Evolutionary conservation across 2,329 filamentous ascomycete species (phyloP).

Genomic region (Eurotiales sp.): DNA sequence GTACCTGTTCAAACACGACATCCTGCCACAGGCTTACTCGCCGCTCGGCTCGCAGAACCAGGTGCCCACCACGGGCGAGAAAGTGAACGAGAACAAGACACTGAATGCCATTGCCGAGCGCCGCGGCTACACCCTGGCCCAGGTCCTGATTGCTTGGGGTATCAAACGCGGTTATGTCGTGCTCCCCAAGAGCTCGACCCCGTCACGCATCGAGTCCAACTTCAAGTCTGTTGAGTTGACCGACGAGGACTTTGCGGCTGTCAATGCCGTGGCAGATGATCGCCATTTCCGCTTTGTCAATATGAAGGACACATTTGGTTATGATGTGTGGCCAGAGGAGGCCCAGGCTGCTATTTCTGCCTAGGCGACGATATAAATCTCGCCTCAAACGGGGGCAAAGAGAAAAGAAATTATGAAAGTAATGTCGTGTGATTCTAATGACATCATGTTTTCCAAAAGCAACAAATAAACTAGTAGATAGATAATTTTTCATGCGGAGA

Average conservation of each 20-base stretch:
- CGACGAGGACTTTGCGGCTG: slow-evolving; percentile 55
- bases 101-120: slow-evolving; percentile 58
- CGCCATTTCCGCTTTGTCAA: slow-evolving; percentile 71
- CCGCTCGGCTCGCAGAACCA: slow-evolving; percentile 63
- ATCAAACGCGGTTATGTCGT: slow-evolving; percentile 63
- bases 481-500: too few relatives aligned
- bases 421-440: too few relatives aligned
- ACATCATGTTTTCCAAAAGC: too few relatives aligned
- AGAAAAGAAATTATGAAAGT: too few relatives aligned
- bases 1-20: slow-evolving; percentile 40
- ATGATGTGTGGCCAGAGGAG: slow-evolving; percentile 66
- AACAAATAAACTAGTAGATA: too few relatives aligned
- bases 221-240: slow-evolving; percentile 59
- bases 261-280: slow-evolving; percentile 62
- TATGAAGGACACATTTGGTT: slow-evolving; percentile 78
- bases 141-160: slow-evolving; percentile 64
- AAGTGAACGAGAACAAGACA: slow-evolving; percentile 56
- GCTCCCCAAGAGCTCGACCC: slow-evolving; percentile 67
- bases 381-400: background rate
- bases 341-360: slow-evolving; percentile 15
- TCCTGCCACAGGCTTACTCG: slow-evolving; percentile 42
- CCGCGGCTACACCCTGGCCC: slow-evolving; percentile 56
- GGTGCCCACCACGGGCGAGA: slow-evolving; percentile 65
- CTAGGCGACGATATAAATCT: background rate
- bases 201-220: slow-evolving; percentile 65